Evolutionary conservation across 148 eudicot genomes (phyloP), one percentile per base, ranked within the genome.

Genomic region (Oxyria digyna): DNA sequence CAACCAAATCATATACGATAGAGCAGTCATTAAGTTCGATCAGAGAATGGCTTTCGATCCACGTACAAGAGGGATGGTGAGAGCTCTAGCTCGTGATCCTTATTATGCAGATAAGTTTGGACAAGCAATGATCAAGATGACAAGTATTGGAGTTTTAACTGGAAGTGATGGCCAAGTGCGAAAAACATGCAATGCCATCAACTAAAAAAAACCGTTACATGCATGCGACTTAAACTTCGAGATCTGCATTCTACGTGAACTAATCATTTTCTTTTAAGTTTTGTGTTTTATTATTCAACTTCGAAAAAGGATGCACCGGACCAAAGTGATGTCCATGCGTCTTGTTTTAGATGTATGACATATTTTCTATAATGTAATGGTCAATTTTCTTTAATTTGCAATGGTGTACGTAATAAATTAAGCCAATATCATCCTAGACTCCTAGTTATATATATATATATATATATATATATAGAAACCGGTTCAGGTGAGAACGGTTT

Each of bases 1-100:
- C 59, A 69, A 74, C 17, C 63, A 69, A 48, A 74, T 74, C 37
- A 45, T 68, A n/a, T 27, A 8, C 3, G 69, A 62, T 6, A 74
- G 46, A 74, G 77, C 72, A 9, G 57, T 74, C 43, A 55, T 74
- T 18, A 65, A 74, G 49, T 57, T 74, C 37, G 73, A 69, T 23
- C 77, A 74, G 38, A 71, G 69, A 10, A 23, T 74, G 24, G 73
- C 77, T 0, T n/a, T 69, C 5, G 77, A 74, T 20, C 62, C 46
- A 0, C 46, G 50, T 6, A 31, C 38, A 42, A 21, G 64, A 21
- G 46, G 76, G 42, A 24, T 54, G 71, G n/a, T 33, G 62, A 40
- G 62, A 68, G 42, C 40, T 5, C 57, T 41, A 21, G 65, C 65
- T 1, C 38, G 42, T 17, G 67, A 63, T 31, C 41, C 67, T 6